These are phyloP conservation scores for Melaleuca quinquenervia DNA, from an alignment of 345 rosid genomes.

Conservation along the genomic window DNA sequence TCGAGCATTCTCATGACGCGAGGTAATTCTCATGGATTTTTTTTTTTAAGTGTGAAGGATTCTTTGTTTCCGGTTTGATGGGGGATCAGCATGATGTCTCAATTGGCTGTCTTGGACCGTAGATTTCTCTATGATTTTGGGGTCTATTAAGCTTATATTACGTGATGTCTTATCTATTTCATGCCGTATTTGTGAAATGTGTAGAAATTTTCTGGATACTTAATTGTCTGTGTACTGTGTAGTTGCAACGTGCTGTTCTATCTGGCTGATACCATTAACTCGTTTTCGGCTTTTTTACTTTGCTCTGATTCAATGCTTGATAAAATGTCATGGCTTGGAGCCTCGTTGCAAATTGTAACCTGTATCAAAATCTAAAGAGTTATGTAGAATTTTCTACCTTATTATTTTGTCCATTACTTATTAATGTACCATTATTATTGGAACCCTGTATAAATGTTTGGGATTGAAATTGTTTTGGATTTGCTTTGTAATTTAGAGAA, in stretches of 20 bases:
- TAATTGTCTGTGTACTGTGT: neutral
- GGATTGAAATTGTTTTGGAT: neutral
- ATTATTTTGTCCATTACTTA: neutral
- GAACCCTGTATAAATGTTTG: neutral
- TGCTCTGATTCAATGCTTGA: neutral
- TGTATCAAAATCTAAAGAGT: neutral
- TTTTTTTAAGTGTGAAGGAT: neutral
- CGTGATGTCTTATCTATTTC: neutral
- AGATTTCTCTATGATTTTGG: neutral
- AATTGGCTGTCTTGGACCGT: neutral
- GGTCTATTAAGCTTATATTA: neutral
- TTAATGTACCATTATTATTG: neutral
- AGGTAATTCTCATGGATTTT: constrained; percentile 24
- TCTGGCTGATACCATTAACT: neutral
- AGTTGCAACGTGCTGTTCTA: neutral
- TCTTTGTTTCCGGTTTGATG: neutral
- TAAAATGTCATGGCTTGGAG: neutral
- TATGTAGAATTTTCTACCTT: neutral
- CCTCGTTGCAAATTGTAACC: neutral
- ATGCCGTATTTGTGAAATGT: neutral
- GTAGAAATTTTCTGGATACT: neutral
- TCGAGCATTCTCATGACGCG: constrained; percentile 63
- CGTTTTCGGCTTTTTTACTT: neutral
- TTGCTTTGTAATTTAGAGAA: neutral
- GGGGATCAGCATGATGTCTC: neutral